Evolutionary conservation across 495 filamentous ascomycete genomes (phyloP).

Genomic region (Aeminium ludgeri): DNA sequence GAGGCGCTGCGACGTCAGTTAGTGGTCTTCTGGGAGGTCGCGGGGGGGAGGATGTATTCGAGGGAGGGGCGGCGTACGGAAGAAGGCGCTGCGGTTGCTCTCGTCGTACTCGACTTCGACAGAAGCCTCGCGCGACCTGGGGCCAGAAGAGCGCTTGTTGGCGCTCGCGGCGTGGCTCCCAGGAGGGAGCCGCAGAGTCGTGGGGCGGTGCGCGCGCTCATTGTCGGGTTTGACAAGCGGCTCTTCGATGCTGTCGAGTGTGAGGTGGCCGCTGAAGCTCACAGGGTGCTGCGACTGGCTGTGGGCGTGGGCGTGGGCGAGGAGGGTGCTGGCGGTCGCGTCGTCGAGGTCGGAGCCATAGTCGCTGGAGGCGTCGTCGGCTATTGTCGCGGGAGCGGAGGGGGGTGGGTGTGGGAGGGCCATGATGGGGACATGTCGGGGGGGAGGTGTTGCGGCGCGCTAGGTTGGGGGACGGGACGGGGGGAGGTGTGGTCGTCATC

Average conservation of each 20-base stretch:
- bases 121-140: slow-evolving; percentile 8
- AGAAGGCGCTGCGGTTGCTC: slow-evolving; percentile 9
- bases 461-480: not conserved
- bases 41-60: too few species aligned
- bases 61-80: slow-evolving; percentile 6
- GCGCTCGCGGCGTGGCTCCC: too few species aligned
- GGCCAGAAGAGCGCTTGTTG: too few species aligned
- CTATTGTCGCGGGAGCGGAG: slow-evolving; percentile 1
- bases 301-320: slow-evolving; percentile 17
- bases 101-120: slow-evolving; percentile 22
- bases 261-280: not conserved
- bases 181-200: not conserved
- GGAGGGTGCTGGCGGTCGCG: slow-evolving; percentile 16
- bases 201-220: not conserved
- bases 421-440: slow-evolving; percentile 6
- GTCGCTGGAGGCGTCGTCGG: slow-evolving; percentile 17
- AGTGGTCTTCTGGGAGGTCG: too few species aligned
- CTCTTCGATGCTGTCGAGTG: slow-evolving; percentile 14
- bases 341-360: slow-evolving; percentile 27
- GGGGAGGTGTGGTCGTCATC: slow-evolving; percentile 8
- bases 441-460: not conserved
- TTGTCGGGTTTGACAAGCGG: not conserved
- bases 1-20: slow-evolving; percentile 25
- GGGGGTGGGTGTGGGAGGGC: not conserved
- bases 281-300: too few species aligned